phyloP scores from a whole-genome alignment of 2,329 filamentous ascomycete species.

The Conoideocrella luteorostrata region DNA sequence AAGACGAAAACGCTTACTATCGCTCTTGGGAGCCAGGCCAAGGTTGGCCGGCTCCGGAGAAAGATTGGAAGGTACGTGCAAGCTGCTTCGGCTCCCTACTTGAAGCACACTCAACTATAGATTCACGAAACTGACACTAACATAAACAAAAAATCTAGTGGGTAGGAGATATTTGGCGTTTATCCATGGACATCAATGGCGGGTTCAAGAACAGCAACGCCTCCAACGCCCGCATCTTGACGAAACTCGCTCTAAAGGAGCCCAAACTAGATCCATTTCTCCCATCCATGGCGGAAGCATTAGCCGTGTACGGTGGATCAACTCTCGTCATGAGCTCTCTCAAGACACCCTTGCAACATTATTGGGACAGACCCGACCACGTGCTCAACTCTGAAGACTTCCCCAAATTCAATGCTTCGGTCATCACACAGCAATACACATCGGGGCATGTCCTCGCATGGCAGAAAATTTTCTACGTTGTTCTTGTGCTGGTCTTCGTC shows the following conservation, averaged over 20 bases:
- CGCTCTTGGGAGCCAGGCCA: conserved; percentile 29
- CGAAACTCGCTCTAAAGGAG: conserved; percentile 42
- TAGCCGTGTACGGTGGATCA: conserved; percentile 63
- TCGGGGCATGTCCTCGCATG: conserved; percentile 55
- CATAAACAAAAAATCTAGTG: conserved; percentile 23
- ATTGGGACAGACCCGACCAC: conserved; percentile 34
- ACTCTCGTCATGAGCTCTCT: conserved; percentile 57
- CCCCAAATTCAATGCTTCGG: conserved; percentile 57
- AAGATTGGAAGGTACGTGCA: conserved; percentile 50
- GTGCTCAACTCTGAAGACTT: conserved; percentile 36
- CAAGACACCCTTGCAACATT: conserved; percentile 54
- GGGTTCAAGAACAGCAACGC: conserved; percentile 50
- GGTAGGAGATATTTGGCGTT: conserved; percentile 47
- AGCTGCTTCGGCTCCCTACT: too few relatives aligned
- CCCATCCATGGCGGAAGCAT: conserved; percentile 66
- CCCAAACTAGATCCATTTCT: conserved; percentile 39
- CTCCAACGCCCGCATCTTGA: conserved; percentile 49
- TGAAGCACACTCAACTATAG: rapidly evolving
- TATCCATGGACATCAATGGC: conserved; percentile 48
- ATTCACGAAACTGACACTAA: too few relatives aligned
- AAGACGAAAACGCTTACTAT: conserved; percentile 50
- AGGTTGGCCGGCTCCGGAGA: conserved; percentile 24
- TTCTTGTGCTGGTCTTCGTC: conserved; percentile 59
- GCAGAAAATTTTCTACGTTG: conserved; percentile 60
- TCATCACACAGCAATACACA: conserved; percentile 63